Percentiles rank a stretch among this genome's conserved stretches.
These are phyloP conservation scores for Linum usitatissimum DNA, from an alignment of 345 rosid species.

Conservation along the genomic window DNA sequence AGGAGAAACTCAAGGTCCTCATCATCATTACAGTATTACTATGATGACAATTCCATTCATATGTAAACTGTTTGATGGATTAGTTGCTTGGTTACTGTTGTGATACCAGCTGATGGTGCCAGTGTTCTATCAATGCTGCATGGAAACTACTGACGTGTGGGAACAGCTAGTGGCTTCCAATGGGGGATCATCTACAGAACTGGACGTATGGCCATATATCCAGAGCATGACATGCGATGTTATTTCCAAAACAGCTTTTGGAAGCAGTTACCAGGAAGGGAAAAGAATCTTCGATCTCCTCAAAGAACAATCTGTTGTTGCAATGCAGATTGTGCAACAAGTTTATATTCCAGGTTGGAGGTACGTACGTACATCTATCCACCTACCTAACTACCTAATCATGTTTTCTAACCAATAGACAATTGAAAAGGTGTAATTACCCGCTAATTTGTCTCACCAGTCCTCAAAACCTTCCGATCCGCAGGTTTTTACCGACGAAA, in stretches of 20 bases:
- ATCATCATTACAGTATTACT: too few relatives aligned
- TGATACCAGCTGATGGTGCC: constrained; percentile 9
- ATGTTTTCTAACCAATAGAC: too few relatives aligned
- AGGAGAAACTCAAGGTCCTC: constrained; percentile 40
- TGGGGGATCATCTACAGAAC: background rate
- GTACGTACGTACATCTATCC: constrained; percentile 37
- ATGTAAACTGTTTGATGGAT: too few relatives aligned
- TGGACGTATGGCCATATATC: constrained; percentile 12
- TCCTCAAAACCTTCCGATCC: too few relatives aligned
- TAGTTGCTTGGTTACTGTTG: too few relatives aligned
- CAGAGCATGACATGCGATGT: constrained; percentile 30
- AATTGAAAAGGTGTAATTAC: too few relatives aligned
- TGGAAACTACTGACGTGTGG: background rate
- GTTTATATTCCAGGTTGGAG: constrained; percentile 13
- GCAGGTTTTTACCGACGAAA: constrained; percentile 38
- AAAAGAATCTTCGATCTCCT: constrained; percentile 29
- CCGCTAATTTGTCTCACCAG: too few relatives aligned
- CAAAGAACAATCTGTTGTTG: constrained; percentile 13
- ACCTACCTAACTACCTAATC: too few relatives aligned
- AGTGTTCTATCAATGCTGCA: background rate
- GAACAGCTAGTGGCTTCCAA: background rate
- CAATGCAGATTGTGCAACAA: background rate
- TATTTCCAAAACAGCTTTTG: constrained; percentile 41
- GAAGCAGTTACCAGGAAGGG: constrained; percentile 39
- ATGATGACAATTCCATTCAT: too few relatives aligned